Conservation (phyloP, 345 rosid species). For the Alliaria petiolata region DNA sequence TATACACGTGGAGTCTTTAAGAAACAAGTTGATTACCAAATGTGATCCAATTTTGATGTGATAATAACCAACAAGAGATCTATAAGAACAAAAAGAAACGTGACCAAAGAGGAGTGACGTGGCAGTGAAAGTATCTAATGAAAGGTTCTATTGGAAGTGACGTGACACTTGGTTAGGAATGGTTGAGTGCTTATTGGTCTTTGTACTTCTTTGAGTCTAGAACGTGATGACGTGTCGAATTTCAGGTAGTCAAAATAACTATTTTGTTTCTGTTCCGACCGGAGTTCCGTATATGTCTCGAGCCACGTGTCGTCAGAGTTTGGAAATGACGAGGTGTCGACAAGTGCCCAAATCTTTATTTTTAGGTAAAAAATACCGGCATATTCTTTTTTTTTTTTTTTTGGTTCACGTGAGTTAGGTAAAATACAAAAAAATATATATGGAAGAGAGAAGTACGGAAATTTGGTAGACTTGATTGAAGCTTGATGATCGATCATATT, state of each 20-base stretch:
- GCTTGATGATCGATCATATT: constrained; percentile 7
- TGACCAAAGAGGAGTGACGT: constrained; percentile 30
- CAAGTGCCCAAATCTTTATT: constrained; percentile 26
- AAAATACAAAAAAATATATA: background rate
- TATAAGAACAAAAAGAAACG: constrained; percentile 14
- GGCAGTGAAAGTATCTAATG: constrained; percentile 25
- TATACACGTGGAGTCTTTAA: constrained; percentile 24
- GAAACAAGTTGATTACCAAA: constrained; percentile 21
- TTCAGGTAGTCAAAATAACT: constrained; percentile 28
- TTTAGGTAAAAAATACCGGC: background rate
- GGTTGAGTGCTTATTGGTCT: constrained; percentile 18
- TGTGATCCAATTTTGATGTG: constrained; percentile 8
- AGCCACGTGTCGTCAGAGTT: constrained; percentile 28
- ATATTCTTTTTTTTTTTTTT: background rate
- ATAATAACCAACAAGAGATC: background rate
- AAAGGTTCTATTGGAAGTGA: constrained; percentile 27
- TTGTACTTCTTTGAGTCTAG: constrained; percentile 18
- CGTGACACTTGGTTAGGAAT: constrained; percentile 34
- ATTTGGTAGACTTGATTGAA: constrained; percentile 4
- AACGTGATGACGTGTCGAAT: constrained; percentile 30
- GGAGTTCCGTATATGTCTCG: constrained; percentile 33
- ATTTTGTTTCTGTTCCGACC: constrained; percentile 32
- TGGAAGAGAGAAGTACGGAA: constrained; percentile 1
- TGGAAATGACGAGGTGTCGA: constrained; percentile 6
- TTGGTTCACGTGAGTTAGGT: constrained; percentile 24